Evolutionary conservation across 129 eudicot species (phyloP).

Genomic region (Arctium minus): DNA sequence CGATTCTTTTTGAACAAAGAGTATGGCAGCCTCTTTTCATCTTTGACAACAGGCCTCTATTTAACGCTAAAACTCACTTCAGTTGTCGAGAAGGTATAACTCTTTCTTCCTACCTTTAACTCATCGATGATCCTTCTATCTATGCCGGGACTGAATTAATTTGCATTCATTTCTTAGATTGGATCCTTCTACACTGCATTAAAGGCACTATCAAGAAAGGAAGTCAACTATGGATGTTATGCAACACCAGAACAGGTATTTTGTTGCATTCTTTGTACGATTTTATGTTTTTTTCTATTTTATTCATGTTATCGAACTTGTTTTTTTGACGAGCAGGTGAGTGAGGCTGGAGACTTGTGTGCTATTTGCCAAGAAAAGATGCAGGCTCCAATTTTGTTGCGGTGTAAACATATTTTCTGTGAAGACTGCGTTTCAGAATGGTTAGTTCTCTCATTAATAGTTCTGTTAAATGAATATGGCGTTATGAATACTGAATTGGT

Average conservation of each 20-base stretch:
- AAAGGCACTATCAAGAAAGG: slow-evolving; percentile 62
- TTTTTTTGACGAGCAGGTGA: slow-evolving; percentile 39
- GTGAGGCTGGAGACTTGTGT: slow-evolving; percentile 74
- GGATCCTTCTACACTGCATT: slow-evolving; percentile 52
- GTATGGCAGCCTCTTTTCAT: slow-evolving; percentile 71
- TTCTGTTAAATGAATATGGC: background rate
- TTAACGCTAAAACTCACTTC: slow-evolving; percentile 67
- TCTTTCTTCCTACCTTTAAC: background rate
- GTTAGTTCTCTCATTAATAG: slow-evolving; percentile 27
- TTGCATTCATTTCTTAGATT: slow-evolving; percentile 24
- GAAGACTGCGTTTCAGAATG: slow-evolving; percentile 91
- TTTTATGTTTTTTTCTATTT: background rate
- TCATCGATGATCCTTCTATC: background rate
- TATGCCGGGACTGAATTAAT: background rate
- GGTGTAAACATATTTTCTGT: slow-evolving; percentile 77
- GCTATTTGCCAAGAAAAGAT: slow-evolving; percentile 93
- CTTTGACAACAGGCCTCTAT: slow-evolving; percentile 60
- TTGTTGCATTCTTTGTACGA: background rate
- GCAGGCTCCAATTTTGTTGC: slow-evolving; percentile 66
- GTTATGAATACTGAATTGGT: background rate
- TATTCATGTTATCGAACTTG: background rate
- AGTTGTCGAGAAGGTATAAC: slow-evolving; percentile 56
- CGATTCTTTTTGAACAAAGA: slow-evolving; percentile 73
- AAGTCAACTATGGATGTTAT: slow-evolving; percentile 58
- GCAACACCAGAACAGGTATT: slow-evolving; percentile 68